These are phyloP conservation scores for Trichoderma atrobrunneum DNA, from an alignment of 2,329 filamentous ascomycete species.

Conservation along the genomic window DNA sequence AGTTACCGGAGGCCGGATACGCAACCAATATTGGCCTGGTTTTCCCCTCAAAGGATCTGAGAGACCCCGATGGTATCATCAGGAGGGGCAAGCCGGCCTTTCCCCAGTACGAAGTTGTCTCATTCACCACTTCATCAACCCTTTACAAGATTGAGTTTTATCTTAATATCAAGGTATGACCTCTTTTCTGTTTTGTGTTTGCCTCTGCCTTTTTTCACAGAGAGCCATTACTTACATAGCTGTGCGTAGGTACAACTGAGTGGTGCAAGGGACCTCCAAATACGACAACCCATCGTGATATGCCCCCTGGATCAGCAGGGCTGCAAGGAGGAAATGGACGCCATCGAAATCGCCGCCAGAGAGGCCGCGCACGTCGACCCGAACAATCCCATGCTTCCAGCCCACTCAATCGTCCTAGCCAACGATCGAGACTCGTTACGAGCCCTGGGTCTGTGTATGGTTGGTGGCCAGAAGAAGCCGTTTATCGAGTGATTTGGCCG, in stretches of 20 bases:
- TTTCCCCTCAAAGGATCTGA: constrained; percentile 84
- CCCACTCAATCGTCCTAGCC: constrained; percentile 75
- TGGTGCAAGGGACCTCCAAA: constrained; percentile 79
- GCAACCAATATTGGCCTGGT: constrained; percentile 88
- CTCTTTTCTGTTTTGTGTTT: too few relatives aligned
- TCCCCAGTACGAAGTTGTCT: constrained; percentile 81
- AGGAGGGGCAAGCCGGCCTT: constrained; percentile 82
- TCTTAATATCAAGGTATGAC: constrained; percentile 79
- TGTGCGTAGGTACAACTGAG: constrained; percentile 74
- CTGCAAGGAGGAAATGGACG: constrained; percentile 98
- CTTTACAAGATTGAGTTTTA: constrained; percentile 99
- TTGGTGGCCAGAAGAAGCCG: constrained; percentile 63
- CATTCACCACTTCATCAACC: constrained; percentile 90
- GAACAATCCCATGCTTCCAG: constrained; percentile 88
- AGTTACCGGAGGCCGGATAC: constrained; percentile 86
- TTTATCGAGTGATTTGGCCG: constrained; percentile 53
- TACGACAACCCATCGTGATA: constrained; percentile 91
- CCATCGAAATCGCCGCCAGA: constrained; percentile 92
- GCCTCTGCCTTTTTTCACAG: background rate
- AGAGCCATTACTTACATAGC: constrained; percentile 20
- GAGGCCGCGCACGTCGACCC: constrained; percentile 85
- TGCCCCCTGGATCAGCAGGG: constrained; percentile 92
- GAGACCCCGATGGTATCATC: constrained; percentile 84
- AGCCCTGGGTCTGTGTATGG: constrained; percentile 61
- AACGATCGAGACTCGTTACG: constrained; percentile 65